Base-by-base conservation (phyloP, 1,284 basidiomycete species). In the Fomitiporia mediterranea region DNA sequence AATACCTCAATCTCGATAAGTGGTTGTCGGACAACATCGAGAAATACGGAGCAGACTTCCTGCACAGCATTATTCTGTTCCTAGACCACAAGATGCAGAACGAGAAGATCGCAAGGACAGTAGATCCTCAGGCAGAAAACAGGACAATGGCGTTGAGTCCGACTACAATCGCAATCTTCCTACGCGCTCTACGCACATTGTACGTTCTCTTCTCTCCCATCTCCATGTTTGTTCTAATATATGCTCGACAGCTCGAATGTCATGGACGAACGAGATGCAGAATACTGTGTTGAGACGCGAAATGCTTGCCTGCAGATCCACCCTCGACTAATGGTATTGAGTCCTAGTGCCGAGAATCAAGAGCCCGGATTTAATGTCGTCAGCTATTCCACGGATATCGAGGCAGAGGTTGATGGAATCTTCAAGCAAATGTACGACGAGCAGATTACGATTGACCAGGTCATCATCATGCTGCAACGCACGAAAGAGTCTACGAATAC, bases 371-470 rank as follows among this genome's bases (percentile, higher is more conserved):
- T 98, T 68, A 78, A 85, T 9, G 94, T 98, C 27, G 86, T 95
- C 67, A 88, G 78, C 55, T 99, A 98, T 72, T 78, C 89, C 17
- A 73, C 88, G 53, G 93, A 98, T 62, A 90, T 98, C 55, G 94
- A 97, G 69, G 77, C 83, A 13, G 94, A 98, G 72, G 94, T 96
- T 56, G 96, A 99, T 65, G 81, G 84, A 44, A 94, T 97, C 71
- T 99, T 97, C 78, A 94, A 94, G 69, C 87, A 94, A 71, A 98
- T 99, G 95, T 99, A 99, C 72, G 91, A 94, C 69, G 90, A 94
- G 68, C 83, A 91, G 64, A 90, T 94, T 57, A 85, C 91, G 61
- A 93, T 99, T 66, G 96, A 98, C 69, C 91, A 96, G 61, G 92
- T 99, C 61, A 89, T 98, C 60, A 73, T 81, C 19, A 85, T 96